Percentiles rank a stretch among this genome's conserved stretches.
phyloP scores from a whole-genome alignment of 2,329 filamentous ascomycete species.

The Aspergillus hortae region DNA sequence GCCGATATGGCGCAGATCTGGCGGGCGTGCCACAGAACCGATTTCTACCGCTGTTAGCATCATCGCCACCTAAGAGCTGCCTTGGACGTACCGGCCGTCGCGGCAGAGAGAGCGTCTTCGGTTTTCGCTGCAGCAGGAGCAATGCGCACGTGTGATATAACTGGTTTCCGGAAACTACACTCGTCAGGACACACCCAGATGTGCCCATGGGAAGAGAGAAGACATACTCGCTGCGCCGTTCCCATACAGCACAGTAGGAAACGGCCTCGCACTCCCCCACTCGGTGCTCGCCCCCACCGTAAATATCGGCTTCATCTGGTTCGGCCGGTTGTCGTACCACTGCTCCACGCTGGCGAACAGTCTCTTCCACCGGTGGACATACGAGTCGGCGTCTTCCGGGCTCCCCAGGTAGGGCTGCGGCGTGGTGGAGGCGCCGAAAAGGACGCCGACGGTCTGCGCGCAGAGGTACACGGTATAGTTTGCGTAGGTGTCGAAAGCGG shows the following conservation, averaged over 20 bases:
- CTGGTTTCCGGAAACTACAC: conserved; percentile 31
- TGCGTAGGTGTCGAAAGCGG: conserved; percentile 46
- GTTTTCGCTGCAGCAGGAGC: conserved; percentile 29
- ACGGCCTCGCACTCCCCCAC: conserved; percentile 14
- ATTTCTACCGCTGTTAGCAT: conserved; percentile 21
- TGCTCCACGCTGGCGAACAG: conserved; percentile 41
- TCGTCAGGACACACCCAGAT: not conserved
- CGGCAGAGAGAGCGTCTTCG: conserved; percentile 19
- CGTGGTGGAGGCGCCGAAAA: conserved; percentile 21
- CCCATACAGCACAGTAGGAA: conserved; percentile 25
- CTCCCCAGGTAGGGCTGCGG: conserved; percentile 16
- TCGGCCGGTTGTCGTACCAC: conserved; percentile 36
- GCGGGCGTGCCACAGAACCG: conserved; percentile 47
- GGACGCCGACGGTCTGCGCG: conserved; percentile 43
- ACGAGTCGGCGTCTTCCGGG: conserved; percentile 16
- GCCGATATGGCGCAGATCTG: conserved; percentile 47
- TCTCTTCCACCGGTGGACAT: conserved; percentile 35
- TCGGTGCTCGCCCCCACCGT: conserved; percentile 13
- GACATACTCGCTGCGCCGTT: conserved; percentile 26
- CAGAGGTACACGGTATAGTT: conserved; percentile 51
- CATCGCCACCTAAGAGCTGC: not conserved
- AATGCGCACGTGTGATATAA: conserved; percentile 30
- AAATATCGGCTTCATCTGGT: conserved; percentile 26
- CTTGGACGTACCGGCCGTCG: conserved; percentile 20
- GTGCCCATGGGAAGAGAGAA: not conserved